Conservation (phyloP, 495 filamentous ascomycete genomes). For the Daldinia childiae region DNA sequence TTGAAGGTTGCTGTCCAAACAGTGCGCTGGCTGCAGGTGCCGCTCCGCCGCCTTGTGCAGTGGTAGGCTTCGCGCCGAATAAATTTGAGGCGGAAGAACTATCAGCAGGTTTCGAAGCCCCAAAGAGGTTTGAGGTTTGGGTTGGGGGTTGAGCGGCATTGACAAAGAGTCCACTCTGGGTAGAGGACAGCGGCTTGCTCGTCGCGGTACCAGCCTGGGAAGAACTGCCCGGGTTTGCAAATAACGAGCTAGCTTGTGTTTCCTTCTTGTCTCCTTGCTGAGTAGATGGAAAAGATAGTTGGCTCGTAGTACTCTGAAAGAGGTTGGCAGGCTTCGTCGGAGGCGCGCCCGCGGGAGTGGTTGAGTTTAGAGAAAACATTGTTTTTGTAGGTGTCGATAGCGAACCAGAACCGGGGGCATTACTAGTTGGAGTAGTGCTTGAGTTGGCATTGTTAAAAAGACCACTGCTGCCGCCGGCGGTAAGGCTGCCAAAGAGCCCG, state of each 20-base stretch:
- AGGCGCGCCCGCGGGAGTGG: conserved; percentile 72
- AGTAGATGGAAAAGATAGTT: conserved; percentile 31
- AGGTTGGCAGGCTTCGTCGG: conserved; percentile 50
- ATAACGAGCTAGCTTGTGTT: conserved; percentile 28
- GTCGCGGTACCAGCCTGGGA: conserved; percentile 29
- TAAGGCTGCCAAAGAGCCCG: conserved; percentile 55
- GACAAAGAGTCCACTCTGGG: conserved; percentile 23
- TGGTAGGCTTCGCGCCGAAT: conserved; percentile 37
- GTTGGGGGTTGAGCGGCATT: conserved; percentile 21
- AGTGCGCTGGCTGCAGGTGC: conserved; percentile 7
- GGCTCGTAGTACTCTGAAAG: conserved; percentile 36
- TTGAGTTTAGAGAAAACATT: conserved; percentile 63
- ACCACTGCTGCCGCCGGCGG: conserved; percentile 11
- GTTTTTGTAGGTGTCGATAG: conserved; percentile 48
- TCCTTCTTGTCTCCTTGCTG: conserved; percentile 38
- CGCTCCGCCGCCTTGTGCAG: conserved; percentile 21
- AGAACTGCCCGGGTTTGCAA: conserved; percentile 13
- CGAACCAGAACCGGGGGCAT: conserved; percentile 19
- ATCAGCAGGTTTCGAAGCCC: conserved; percentile 37
- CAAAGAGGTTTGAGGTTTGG: conserved; percentile 32
- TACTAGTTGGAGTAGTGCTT: conserved; percentile 53
- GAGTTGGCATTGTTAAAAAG: conserved; percentile 55
- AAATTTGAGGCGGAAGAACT: conserved; percentile 20
- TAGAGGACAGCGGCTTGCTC: conserved; percentile 28
- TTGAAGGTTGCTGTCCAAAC: conserved; percentile 36